phyloP scores from a whole-genome alignment of 169 alveolate species.

The Cryptosporidium canis region DNA sequence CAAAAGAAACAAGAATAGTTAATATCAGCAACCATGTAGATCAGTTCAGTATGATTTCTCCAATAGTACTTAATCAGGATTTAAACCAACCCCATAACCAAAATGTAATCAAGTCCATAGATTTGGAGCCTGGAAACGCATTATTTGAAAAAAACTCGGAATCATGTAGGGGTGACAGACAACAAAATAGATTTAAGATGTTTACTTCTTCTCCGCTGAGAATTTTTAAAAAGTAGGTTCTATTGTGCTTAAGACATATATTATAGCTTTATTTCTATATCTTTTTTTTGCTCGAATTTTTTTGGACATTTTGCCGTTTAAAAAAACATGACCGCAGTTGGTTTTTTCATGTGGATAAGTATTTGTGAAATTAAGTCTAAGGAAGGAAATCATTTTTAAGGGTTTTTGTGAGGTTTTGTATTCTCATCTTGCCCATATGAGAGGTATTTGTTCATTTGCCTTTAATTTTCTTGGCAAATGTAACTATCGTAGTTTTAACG shows the following conservation, averaged over 20 bases:
- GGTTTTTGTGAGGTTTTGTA: background rate
- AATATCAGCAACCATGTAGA: background rate
- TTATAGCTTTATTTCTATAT: background rate
- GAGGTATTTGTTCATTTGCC: background rate
- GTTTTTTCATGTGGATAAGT: slow-evolving; percentile 3
- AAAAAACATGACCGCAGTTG: background rate
- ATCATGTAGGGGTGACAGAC: background rate
- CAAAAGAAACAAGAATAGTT: slow-evolving; percentile 30
- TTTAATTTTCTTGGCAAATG: background rate
- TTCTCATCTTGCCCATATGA: background rate
- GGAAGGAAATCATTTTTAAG: background rate
- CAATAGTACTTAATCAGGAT: background rate
- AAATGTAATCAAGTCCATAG: background rate
- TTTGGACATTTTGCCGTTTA: background rate
- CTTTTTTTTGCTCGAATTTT: background rate
- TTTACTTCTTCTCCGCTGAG: slow-evolving; percentile 16
- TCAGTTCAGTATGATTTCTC: background rate
- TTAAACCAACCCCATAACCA: background rate
- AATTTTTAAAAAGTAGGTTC: slow-evolving; percentile 27
- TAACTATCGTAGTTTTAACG: slow-evolving; percentile 12
- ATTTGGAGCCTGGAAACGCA: background rate
- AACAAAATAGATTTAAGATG: background rate
- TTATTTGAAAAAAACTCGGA: background rate
- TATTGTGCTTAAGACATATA: background rate
- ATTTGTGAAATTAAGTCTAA: background rate